A percentile compares a stretch with the other conserved stretches of the same genome.
Conservation (phyloP, 148 eudicot species). For the Chenopodium formosanum region DNA sequence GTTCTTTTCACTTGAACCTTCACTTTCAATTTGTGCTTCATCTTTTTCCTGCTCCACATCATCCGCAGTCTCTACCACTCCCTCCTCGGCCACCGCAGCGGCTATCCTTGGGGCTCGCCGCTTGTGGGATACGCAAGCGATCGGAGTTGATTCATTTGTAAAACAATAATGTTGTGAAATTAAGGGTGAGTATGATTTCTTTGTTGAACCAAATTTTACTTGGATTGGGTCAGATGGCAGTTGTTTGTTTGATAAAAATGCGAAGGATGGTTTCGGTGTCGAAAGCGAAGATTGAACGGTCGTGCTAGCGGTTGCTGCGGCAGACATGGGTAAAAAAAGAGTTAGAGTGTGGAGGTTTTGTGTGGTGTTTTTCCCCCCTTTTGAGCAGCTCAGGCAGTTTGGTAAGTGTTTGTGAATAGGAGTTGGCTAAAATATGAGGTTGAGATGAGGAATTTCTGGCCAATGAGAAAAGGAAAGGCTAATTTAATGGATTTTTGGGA, state of each 20-base stretch:
- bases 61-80: slow-evolving; percentile 25
- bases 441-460: slow-evolving; percentile 1
- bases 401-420: neutral
- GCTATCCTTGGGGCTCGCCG: slow-evolving; percentile 42
- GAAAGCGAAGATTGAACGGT: slow-evolving; percentile 48
- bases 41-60: slow-evolving; percentile 17
- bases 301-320: slow-evolving; percentile 41
- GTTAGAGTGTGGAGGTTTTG: slow-evolving; percentile 2
- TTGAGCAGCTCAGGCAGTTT: neutral
- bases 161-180: slow-evolving; percentile 9
- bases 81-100: slow-evolving; percentile 48
- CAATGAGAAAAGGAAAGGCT: neutral
- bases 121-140: slow-evolving; percentile 19
- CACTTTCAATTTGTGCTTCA: slow-evolving; percentile 10
- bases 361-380: neutral
- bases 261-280: slow-evolving; percentile 36
- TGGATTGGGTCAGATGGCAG: slow-evolving; percentile 25
- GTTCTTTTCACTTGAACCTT: neutral
- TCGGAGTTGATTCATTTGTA: slow-evolving; percentile 23
- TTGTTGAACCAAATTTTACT: slow-evolving; percentile 22
- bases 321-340: slow-evolving; percentile 38
- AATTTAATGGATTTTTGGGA: slow-evolving; percentile 12
- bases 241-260: slow-evolving; percentile 25
- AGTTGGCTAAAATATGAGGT: neutral
- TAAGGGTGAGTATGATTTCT: slow-evolving; percentile 25